phyloP scores from a whole-genome alignment of 2,329 filamentous ascomycete genomes.

The Chaetothyriales sp. region DNA sequence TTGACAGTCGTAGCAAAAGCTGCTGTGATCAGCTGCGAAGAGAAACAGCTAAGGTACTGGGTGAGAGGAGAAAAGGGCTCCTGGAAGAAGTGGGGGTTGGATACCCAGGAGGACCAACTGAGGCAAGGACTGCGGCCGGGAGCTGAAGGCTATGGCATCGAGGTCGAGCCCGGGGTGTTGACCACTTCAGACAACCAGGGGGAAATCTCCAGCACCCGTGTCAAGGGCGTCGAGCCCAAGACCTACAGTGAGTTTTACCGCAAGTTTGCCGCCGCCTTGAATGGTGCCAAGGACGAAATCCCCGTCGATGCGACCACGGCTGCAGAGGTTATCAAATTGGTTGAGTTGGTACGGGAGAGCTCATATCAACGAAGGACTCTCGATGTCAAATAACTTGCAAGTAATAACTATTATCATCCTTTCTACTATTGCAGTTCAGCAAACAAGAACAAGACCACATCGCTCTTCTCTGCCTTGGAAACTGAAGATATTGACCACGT shows the following conservation, averaged over 20 bases:
- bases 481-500: too few relatives aligned
- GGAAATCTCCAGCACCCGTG: constrained; percentile 32
- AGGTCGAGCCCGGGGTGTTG: constrained; percentile 44
- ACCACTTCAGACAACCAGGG: constrained; percentile 40
- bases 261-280: constrained; percentile 36
- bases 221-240: constrained; percentile 45
- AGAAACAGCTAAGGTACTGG: constrained; percentile 60
- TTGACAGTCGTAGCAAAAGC: constrained; percentile 55
- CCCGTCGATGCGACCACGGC: constrained; percentile 41
- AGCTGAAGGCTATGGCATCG: constrained; percentile 50
- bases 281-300: constrained; percentile 35
- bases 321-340: constrained; percentile 38
- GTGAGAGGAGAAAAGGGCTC: constrained; percentile 58
- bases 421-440: too few relatives aligned
- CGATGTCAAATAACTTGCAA: constrained; percentile 7
- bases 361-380: constrained; percentile 36
- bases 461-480: too few relatives aligned
- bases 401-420: too few relatives aligned
- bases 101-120: constrained; percentile 62
- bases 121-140: constrained; percentile 42
- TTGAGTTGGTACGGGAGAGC: constrained; percentile 41
- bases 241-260: constrained; percentile 58
- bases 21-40: constrained; percentile 52
- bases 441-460: too few relatives aligned
- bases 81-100: constrained; percentile 57